These are phyloP conservation scores for Rhodomyrtus psidioides DNA, from an alignment of 441 rosid species.

Conservation along the genomic window DNA sequence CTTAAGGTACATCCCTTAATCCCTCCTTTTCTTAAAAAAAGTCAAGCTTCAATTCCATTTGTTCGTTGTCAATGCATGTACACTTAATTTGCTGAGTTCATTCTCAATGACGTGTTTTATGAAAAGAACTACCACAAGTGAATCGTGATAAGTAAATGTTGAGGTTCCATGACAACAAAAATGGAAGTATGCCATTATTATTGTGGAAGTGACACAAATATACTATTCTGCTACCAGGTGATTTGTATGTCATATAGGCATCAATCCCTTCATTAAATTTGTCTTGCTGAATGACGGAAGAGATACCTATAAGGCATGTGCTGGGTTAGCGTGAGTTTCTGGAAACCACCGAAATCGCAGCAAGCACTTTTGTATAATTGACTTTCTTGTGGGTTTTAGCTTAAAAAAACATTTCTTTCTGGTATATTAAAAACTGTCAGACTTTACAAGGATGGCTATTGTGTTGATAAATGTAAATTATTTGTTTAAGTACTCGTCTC, in stretches of 20 bases:
- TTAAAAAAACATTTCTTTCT: neutral
- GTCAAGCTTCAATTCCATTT: neutral
- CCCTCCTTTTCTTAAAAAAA: neutral
- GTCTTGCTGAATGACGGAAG: neutral
- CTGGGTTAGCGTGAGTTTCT: neutral
- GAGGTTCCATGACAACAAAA: neutral
- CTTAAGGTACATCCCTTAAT: slow-evolving; percentile 51
- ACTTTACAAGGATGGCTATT: neutral
- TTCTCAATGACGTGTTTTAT: neutral
- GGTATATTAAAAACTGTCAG: neutral
- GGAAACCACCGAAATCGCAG: neutral
- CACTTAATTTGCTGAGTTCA: neutral
- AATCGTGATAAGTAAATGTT: neutral
- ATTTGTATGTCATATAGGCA: neutral
- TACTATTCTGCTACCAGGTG: neutral
- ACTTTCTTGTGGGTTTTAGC: neutral
- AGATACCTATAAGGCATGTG: neutral
- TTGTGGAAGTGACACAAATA: neutral
- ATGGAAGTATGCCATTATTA: neutral
- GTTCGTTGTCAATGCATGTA: neutral
- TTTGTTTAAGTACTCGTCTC: neutral
- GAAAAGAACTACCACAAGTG: neutral
- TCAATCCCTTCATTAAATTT: neutral
- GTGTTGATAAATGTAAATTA: neutral
- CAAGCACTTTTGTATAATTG: neutral